These are phyloP conservation scores for Podospora conica DNA, from an alignment of 495 filamentous ascomycete genomes.

Conservation along the genomic window DNA sequence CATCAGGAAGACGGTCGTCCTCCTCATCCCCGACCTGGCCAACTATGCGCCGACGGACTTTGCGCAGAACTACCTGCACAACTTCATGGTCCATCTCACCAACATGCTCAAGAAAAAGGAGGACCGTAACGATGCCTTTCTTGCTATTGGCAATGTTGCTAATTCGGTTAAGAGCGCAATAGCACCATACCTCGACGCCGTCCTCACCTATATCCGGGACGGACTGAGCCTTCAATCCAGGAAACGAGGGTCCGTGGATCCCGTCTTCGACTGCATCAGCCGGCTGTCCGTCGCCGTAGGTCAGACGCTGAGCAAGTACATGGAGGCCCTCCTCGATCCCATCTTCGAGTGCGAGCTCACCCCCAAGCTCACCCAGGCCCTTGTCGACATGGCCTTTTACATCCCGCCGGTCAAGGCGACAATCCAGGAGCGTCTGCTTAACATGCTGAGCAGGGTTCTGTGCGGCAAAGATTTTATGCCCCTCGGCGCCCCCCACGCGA, in stretches of 20 bases:
- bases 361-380: slow-evolving; percentile 83
- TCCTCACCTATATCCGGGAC: slow-evolving; percentile 85
- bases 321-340: slow-evolving; percentile 90
- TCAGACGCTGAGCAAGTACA: slow-evolving; percentile 94
- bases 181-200: slow-evolving; percentile 89
- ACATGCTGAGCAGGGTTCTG: slow-evolving; percentile 90
- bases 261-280: slow-evolving; percentile 97
- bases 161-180: slow-evolving; percentile 90
- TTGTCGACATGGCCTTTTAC: slow-evolving; percentile 98
- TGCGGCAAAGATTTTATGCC: slow-evolving; percentile 88
- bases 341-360: slow-evolving; percentile 95
- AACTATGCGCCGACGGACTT: slow-evolving; percentile 88
- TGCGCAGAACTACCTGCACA: slow-evolving; percentile 72
- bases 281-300: slow-evolving; percentile 92
- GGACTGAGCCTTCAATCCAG: slow-evolving; percentile 74
- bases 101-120: slow-evolving; percentile 92
- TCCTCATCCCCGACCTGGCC: slow-evolving; percentile 87
- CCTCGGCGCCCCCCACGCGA: slow-evolving; percentile 69
- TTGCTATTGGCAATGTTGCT: slow-evolving; percentile 94
- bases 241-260: slow-evolving; percentile 72
- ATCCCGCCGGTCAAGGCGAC: slow-evolving; percentile 87
- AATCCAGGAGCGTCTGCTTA: slow-evolving; percentile 88
- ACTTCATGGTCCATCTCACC: slow-evolving; percentile 95
- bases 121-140: slow-evolving; percentile 85
- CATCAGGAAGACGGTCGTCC: slow-evolving; percentile 80